Evolutionary conservation across 805 yeast genomes (phyloP).

Genomic region (Candida loeiensis): DNA sequence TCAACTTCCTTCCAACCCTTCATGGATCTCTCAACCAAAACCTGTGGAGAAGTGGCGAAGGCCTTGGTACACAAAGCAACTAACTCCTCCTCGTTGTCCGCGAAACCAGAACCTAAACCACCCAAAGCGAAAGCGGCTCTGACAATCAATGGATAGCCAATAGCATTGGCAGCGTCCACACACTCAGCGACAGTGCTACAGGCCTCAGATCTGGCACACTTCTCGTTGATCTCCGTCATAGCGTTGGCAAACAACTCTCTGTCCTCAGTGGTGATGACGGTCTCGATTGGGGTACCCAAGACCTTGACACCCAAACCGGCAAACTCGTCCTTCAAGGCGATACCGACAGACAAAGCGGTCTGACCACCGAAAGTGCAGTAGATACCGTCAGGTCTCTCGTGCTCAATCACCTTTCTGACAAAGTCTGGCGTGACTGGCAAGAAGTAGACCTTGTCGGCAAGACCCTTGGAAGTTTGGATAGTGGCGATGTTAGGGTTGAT

Average conservation of each 20-base stretch:
- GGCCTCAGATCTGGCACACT: slow-evolving; percentile 91
- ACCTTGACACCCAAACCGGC: slow-evolving; percentile 89
- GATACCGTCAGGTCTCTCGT: slow-evolving; percentile 96
- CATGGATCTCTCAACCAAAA: slow-evolving; percentile 91
- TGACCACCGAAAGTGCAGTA: slow-evolving; percentile 98
- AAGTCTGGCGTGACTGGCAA: slow-evolving; percentile 97
- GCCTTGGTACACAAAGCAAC: slow-evolving; percentile 84
- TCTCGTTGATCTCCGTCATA: slow-evolving; percentile 92
- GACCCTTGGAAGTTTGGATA: slow-evolving; percentile 94
- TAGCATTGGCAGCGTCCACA: slow-evolving; percentile 72
- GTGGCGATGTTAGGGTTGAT: slow-evolving; percentile 98
- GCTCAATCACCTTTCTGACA: slow-evolving; percentile 89
- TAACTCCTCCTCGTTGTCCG: slow-evolving; percentile 80
- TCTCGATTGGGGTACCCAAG: slow-evolving; percentile 93
- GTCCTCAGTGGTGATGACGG: slow-evolving; percentile 96
- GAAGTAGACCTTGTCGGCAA: slow-evolving; percentile 97
- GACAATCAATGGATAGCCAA: slow-evolving; percentile 93
- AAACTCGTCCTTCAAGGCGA: slow-evolving; percentile 91
- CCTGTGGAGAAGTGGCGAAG: slow-evolving; percentile 94
- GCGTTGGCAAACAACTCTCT: slow-evolving; percentile 93
- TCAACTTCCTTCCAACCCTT: slow-evolving; percentile 99
- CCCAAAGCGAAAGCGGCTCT: slow-evolving; percentile 98
- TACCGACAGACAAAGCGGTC: slow-evolving; percentile 96
- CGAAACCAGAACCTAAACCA: slow-evolving; percentile 98
- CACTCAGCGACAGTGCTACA: slow-evolving; percentile 82